Evolutionary conservation across 2,329 filamentous ascomycete species (phyloP).

Genomic region (Monilinia fructicola): DNA sequence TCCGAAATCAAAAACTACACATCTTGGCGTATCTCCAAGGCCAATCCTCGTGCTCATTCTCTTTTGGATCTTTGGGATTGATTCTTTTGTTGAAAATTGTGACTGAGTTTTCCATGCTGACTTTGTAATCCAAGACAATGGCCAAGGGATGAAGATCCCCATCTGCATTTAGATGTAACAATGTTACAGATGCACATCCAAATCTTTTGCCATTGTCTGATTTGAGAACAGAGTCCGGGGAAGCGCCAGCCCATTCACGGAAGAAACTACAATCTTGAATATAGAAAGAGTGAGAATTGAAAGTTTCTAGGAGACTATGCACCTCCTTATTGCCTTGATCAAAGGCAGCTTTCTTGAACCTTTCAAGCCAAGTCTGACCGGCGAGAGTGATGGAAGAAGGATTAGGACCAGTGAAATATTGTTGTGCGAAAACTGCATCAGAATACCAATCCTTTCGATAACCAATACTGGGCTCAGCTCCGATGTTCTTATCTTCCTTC

Average conservation of each 20-base stretch:
- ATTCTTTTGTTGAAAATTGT: conserved; percentile 51
- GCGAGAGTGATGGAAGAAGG: conserved; percentile 33
- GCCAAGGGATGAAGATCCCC: conserved; percentile 51
- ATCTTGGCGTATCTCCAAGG: conserved; percentile 44
- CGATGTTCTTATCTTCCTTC: conserved; percentile 16
- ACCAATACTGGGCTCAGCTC: conserved; percentile 26
- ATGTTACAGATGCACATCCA: conserved; percentile 44
- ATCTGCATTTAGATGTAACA: conserved; percentile 47
- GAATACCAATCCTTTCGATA: conserved; percentile 33
- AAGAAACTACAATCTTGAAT: conserved; percentile 39
- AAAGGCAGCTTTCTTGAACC: conserved; percentile 29
- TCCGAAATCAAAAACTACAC: conserved; percentile 18
- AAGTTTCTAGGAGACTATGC: conserved; percentile 23
- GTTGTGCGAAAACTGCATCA: conserved; percentile 45
- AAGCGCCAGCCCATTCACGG: conserved; percentile 24
- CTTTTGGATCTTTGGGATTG: conserved; percentile 38
- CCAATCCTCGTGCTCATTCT: conserved; percentile 48
- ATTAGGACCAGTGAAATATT: conserved; percentile 45
- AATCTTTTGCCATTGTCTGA: conserved; percentile 31
- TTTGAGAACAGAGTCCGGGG: conserved; percentile 11
- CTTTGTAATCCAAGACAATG: conserved; percentile 50
- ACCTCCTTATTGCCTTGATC: conserved; percentile 27
- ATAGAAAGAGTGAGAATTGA: conserved; percentile 29
- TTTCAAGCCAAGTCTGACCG: conserved; percentile 28
- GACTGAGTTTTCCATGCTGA: conserved; percentile 46